A percentile compares a stretch with the other conserved stretches of the same genome.
Evolutionary conservation across 2,329 filamentous ascomycete genomes (phyloP).

Genomic region (Fusarium clavum): DNA sequence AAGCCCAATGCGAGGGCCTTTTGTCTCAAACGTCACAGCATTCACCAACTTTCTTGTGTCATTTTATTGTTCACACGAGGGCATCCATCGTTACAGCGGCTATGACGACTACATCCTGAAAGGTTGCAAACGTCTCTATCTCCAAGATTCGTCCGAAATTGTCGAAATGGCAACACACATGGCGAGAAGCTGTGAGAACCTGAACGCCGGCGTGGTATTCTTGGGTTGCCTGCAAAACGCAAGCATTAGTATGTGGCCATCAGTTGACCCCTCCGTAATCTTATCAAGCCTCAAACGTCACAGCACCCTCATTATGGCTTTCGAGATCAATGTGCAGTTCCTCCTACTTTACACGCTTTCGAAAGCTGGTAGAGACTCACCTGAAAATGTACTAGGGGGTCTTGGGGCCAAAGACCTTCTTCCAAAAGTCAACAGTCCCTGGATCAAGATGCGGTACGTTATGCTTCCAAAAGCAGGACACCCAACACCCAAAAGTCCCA

Average conservation of each 20-base stretch:
- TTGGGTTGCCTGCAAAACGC: too few species aligned
- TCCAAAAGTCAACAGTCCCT: not conserved
- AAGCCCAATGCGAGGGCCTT: accelerated
- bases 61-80: too few species aligned
- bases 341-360: not conserved
- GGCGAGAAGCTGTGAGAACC: not conserved
- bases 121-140: too few species aligned
- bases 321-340: not conserved
- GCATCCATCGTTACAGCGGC: too few species aligned
- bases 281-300: too few species aligned
- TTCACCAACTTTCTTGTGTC: not conserved
- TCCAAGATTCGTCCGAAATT: accelerated
- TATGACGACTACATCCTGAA: too few species aligned
- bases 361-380: accelerated
- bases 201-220: too few species aligned
- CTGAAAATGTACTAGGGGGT: too few species aligned
- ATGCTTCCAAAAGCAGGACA: accelerated
- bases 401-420: not conserved
- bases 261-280: too few species aligned
- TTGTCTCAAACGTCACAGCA: not conserved
- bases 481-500: accelerated
- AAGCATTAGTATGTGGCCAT: too few species aligned
- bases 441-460: not conserved
- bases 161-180: not conserved
- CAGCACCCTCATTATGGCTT: not conserved